Evolutionary conservation across 1,139 yeast species (phyloP).

Genomic region (Nadsonia starkeyi-henricii): DNA sequence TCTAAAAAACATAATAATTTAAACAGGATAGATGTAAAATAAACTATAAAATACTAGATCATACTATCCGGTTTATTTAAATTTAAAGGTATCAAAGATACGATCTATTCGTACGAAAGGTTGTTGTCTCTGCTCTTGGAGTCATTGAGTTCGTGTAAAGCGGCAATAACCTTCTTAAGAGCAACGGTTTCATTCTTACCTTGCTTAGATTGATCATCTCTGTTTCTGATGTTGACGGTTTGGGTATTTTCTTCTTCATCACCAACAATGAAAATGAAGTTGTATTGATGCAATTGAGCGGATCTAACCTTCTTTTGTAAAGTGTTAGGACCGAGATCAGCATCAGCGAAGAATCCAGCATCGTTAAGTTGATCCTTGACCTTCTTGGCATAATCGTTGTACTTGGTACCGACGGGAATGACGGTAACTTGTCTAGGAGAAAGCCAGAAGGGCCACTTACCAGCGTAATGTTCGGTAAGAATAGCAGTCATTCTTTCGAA

Average conservation of each 20-base stretch:
- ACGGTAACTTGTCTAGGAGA: constrained; percentile 93
- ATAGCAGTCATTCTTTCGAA: constrained; percentile 98
- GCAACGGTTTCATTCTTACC: constrained; percentile 76
- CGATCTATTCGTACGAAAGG: neutral
- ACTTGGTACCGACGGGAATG: constrained; percentile 91
- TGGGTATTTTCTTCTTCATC: constrained; percentile 71
- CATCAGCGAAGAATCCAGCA: constrained; percentile 77
- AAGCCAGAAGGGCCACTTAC: constrained; percentile 99
- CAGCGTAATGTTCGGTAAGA: constrained; percentile 91
- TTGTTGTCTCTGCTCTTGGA: constrained; percentile 4
- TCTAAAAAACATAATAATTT: too few relatives aligned
- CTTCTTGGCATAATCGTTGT: constrained; percentile 72
- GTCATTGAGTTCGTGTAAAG: constrained; percentile 37
- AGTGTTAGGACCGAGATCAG: constrained; percentile 85
- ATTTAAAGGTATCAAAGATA: too few relatives aligned
- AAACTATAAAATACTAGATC: too few relatives aligned
- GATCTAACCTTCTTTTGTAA: constrained; percentile 92
- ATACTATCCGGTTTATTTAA: too few relatives aligned
- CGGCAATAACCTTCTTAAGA: constrained; percentile 55
- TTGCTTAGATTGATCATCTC: constrained; percentile 78
- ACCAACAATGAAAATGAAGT: constrained; percentile 91
- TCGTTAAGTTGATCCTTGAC: constrained; percentile 57
- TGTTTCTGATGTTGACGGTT: constrained; percentile 81
- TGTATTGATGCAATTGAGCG: constrained; percentile 85
- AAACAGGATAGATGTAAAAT: too few relatives aligned